Percentiles rank a stretch among this genome's conserved stretches.
phyloP scores from a whole-genome alignment of 345 rosid species.

The Sisymbrium irio region DNA sequence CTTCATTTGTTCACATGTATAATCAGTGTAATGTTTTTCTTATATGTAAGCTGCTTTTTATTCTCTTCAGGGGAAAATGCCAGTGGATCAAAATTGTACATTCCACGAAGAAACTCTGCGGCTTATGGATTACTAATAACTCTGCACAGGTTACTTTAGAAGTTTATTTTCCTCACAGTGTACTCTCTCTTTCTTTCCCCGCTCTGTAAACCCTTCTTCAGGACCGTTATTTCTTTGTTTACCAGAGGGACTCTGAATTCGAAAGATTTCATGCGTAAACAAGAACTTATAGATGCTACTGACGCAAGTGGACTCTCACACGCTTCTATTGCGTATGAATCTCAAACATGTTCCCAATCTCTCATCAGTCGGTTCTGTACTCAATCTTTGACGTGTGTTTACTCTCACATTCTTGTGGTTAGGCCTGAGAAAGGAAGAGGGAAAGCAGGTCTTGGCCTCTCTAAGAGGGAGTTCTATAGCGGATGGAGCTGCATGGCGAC shows the following conservation, averaged over 20 bases:
- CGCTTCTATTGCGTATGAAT: conserved; percentile 58
- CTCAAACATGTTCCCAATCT: conserved; percentile 7
- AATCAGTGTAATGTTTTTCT: neutral
- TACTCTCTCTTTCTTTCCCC: neutral
- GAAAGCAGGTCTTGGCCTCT: conserved; percentile 62
- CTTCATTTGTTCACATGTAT: neutral
- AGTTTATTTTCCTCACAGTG: neutral
- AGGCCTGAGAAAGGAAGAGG: conserved; percentile 91
- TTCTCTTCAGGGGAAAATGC: conserved; percentile 46
- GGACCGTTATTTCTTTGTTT: neutral
- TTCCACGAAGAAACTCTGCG: conserved; percentile 80
- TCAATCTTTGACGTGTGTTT: neutral
- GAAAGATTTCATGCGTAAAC: conserved; percentile 72
- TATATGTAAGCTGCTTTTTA: neutral
- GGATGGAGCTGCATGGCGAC: conserved; percentile 96
- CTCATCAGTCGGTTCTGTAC: neutral
- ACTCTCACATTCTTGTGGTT: conserved; percentile 20
- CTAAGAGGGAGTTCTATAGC: conserved; percentile 65
- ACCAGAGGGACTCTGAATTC: conserved; percentile 59
- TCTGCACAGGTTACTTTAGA: conserved; percentile 57
- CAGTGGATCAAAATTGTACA: conserved; percentile 51
- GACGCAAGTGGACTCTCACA: conserved; percentile 96
- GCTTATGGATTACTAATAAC: conserved; percentile 79
- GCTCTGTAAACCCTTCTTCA: conserved; percentile 4
- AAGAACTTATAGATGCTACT: conserved; percentile 88